phyloP scores from a whole-genome alignment of 202 grass and related monocot genomes.

The Zizania palustris region DNA sequence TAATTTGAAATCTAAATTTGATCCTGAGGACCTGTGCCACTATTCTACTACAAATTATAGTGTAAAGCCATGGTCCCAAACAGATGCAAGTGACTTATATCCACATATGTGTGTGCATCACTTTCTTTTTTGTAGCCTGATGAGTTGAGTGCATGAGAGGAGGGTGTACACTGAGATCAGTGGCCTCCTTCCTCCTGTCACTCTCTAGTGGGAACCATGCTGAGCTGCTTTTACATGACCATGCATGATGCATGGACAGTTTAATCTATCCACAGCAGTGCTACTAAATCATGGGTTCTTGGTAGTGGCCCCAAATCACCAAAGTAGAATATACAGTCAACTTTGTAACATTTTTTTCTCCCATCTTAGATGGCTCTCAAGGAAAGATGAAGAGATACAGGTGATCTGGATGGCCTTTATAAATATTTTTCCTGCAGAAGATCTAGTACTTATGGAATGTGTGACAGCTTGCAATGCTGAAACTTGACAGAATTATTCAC shows the following conservation, averaged over 20 bases:
- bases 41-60: not conserved
- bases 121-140: constrained; percentile 4
- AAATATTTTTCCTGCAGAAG: constrained; percentile 18
- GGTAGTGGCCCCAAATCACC: constrained; percentile 18
- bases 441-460: constrained; percentile 25
- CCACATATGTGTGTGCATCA: constrained; percentile 3
- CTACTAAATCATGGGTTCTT: constrained; percentile 20
- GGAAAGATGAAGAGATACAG: not conserved
- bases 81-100: constrained; percentile 4
- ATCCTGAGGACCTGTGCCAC: not conserved
- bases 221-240: constrained; percentile 16
- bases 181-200: constrained; percentile 36
- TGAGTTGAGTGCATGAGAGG: constrained; percentile 31
- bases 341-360: constrained; percentile 29
- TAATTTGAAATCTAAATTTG: not conserved
- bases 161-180: constrained; percentile 32
- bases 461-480: constrained; percentile 28
- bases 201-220: constrained; percentile 41
- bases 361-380: constrained; percentile 23
- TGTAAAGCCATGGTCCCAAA: constrained; percentile 41
- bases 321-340: constrained; percentile 47
- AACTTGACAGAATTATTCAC: not conserved
- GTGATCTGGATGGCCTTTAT: constrained; percentile 42
- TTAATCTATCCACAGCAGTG: not conserved
- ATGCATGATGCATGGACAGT: not conserved